phyloP scores from a whole-genome alignment of 2,329 filamentous ascomycete genomes.

The Aphanoascus verrucosus region DNA sequence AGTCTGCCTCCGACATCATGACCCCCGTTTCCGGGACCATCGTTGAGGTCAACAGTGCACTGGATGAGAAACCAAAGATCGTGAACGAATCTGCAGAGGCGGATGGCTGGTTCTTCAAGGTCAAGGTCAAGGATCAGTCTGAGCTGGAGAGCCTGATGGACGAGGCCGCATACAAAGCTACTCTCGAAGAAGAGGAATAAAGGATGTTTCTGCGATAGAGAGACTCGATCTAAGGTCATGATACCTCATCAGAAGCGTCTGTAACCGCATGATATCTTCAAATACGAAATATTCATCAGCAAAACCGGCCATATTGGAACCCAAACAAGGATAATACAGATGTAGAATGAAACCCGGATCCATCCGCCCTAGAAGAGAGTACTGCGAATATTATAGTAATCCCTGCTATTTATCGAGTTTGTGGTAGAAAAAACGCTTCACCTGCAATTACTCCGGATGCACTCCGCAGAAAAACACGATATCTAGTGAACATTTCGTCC shows the following conservation, averaged over 20 bases:
- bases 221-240: no score
- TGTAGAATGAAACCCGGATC: not conserved
- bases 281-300: not conserved
- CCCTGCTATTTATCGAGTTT: not conserved
- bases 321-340: not conserved
- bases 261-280: no score
- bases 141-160: conserved; percentile 71
- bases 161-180: conserved; percentile 60
- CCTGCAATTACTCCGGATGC: conserved; percentile 3
- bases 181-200: conserved; percentile 49
- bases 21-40: conserved; percentile 72
- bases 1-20: conserved; percentile 96
- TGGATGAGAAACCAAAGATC: conserved; percentile 74
- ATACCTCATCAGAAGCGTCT: no score
- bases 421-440: not conserved
- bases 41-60: conserved; percentile 56
- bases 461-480: conserved; percentile 3
- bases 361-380: not conserved
- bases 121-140: conserved; percentile 59
- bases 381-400: not conserved
- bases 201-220: no score
- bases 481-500: conserved; percentile 8
- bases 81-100: conserved; percentile 88
- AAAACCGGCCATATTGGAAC: not conserved
- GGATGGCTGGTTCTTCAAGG: conserved; percentile 87